A percentile compares a stretch with the other conserved stretches of the same genome.
Evolutionary conservation across 2,329 filamentous ascomycete genomes (phyloP).

Genomic region (Cladobotryum mycophilum): DNA sequence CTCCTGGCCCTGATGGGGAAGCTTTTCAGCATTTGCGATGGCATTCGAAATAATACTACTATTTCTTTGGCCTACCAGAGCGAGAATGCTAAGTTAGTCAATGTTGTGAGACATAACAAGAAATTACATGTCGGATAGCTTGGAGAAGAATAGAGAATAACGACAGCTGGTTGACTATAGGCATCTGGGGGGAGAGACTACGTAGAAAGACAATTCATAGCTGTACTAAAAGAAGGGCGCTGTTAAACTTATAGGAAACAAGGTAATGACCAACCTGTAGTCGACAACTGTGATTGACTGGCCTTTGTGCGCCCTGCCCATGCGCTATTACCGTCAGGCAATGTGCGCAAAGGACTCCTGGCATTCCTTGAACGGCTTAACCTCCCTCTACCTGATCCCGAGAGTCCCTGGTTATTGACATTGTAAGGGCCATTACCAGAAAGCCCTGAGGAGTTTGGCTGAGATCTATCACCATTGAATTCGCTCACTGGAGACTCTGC

Average conservation of each 20-base stretch:
- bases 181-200: too few relatives aligned
- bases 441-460: constrained; percentile 21
- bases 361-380: constrained; percentile 62
- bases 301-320: constrained; percentile 48
- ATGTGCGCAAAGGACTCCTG: constrained; percentile 55
- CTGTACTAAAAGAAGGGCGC: too few relatives aligned
- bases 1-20: constrained; percentile 62
- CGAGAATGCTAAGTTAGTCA: background rate
- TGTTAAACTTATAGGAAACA: background rate
- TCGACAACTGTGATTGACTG: constrained; percentile 39
- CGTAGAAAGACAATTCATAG: too few relatives aligned
- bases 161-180: too few relatives aligned
- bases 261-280: constrained; percentile 37
- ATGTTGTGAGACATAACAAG: background rate
- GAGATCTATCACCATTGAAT: constrained; percentile 18
- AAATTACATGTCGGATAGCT: background rate
- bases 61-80: constrained; percentile 4
- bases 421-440: constrained; percentile 44
- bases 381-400: constrained; percentile 77
- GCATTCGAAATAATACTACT: constrained; percentile 82
- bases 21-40: constrained; percentile 79
- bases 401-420: constrained; percentile 55
- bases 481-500: constrained; percentile 25
- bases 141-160: too few relatives aligned
- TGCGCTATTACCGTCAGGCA: constrained; percentile 51